Conservation (phyloP, 2,329 filamentous ascomycete species). For the Calonectria multiphialidica region DNA sequence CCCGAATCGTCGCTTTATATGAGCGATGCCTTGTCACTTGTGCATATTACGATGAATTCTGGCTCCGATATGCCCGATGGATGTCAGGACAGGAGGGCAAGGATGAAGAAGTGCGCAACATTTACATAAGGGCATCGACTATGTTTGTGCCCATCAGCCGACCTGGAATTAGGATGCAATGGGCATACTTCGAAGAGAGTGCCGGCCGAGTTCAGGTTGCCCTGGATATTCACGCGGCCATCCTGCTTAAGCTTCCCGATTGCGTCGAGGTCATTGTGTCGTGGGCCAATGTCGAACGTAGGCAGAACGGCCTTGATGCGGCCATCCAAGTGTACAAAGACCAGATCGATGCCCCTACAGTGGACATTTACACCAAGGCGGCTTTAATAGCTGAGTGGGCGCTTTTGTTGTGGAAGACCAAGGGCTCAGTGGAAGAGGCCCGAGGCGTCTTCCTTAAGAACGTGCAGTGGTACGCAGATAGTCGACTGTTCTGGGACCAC, state of each 20-base stretch:
- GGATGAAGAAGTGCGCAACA: slow-evolving; percentile 90
- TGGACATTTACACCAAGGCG: slow-evolving; percentile 85
- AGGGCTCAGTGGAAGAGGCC: slow-evolving; percentile 83
- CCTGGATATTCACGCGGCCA: slow-evolving; percentile 84
- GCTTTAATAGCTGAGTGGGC: slow-evolving; percentile 92
- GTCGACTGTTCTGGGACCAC: slow-evolving; percentile 88
- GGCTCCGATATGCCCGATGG: slow-evolving; percentile 97
- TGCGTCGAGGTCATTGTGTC: slow-evolving; percentile 91
- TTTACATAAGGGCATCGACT: slow-evolving; percentile 88
- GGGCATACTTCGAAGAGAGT: slow-evolving; percentile 95
- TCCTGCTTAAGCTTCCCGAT: slow-evolving; percentile 81
- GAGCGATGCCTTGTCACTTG: slow-evolving; percentile 94
- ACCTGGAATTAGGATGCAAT: slow-evolving; percentile 87
- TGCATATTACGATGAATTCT: slow-evolving; percentile 97
- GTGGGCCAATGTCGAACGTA: slow-evolving; percentile 86
- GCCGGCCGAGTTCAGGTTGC: slow-evolving; percentile 81
- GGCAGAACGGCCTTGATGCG: slow-evolving; percentile 85
- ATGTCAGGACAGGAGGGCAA: slow-evolving; percentile 85
- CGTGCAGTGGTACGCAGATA: slow-evolving; percentile 86
- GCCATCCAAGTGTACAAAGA: slow-evolving; percentile 86
- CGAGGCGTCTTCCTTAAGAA: slow-evolving; percentile 87
- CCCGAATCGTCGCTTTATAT: slow-evolving; percentile 85
- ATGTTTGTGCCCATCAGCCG: slow-evolving; percentile 89
- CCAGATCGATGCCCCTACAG: slow-evolving; percentile 79
- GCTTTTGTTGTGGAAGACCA: slow-evolving; percentile 86